A percentile compares a stretch with the other conserved stretches of the same genome.
These are phyloP conservation scores for Choiromyces venosus DNA, from an alignment of 495 filamentous ascomycete genomes.

Conservation along the genomic window DNA sequence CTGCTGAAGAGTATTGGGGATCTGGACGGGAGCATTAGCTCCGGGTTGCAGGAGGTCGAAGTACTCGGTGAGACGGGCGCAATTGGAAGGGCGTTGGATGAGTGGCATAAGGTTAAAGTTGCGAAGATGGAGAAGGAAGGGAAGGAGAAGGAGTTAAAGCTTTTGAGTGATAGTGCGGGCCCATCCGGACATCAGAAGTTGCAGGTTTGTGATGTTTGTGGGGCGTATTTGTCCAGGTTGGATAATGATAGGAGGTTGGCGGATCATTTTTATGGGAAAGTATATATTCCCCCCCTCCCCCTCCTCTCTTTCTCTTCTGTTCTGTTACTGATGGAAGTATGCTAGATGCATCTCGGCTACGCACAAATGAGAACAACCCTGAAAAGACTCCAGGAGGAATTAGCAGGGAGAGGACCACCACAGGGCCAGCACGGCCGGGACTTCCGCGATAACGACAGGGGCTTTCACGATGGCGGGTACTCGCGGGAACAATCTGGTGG, in stretches of 20 bases:
- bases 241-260: constrained; percentile 92
- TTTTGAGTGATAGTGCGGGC: constrained; percentile 82
- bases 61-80: constrained; percentile 76
- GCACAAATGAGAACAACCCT: constrained; percentile 93
- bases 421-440: constrained; percentile 55
- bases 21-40: constrained; percentile 69
- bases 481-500: constrained; percentile 50
- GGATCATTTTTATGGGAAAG: constrained; percentile 95
- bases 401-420: constrained; percentile 57
- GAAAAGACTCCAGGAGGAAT: constrained; percentile 78
- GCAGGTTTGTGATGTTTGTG: constrained; percentile 97
- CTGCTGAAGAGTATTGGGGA: constrained; percentile 86
- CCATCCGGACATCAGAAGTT: constrained; percentile 94
- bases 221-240: constrained; percentile 80
- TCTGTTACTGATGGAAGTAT: too few relatives aligned
- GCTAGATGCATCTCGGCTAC: constrained; percentile 96
- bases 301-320: neutral
- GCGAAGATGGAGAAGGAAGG: constrained; percentile 77
- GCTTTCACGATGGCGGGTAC: constrained; percentile 47
- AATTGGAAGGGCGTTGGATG: constrained; percentile 73
- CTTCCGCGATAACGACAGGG: constrained; percentile 47
- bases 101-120: constrained; percentile 75
- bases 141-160: constrained; percentile 82
- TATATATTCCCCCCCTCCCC: constrained; percentile 8
- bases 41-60: constrained; percentile 75